phyloP scores from a whole-genome alignment of 192 early-diverging fungal genomes.

The Coemansia sp. region DNA sequence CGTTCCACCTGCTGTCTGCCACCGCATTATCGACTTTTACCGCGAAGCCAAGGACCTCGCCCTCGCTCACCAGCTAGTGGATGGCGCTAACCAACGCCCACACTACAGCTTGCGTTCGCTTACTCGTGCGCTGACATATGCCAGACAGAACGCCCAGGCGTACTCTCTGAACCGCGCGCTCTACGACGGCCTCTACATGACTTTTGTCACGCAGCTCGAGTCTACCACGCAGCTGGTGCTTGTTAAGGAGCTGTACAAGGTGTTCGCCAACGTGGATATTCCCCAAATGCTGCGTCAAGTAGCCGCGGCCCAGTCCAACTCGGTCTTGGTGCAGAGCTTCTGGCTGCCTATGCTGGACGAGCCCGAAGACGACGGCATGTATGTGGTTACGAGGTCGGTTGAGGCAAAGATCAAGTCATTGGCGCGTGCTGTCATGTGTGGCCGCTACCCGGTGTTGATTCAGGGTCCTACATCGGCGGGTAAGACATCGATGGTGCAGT shows the following conservation, averaged over 20 bases:
- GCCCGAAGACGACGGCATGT: slow-evolving; percentile 47
- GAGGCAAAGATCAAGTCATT: slow-evolving; percentile 81
- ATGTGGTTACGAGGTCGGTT: slow-evolving; percentile 89
- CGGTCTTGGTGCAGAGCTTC: slow-evolving; percentile 82
- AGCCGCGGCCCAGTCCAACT: slow-evolving; percentile 25
- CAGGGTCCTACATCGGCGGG: slow-evolving; percentile 98
- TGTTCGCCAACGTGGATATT: slow-evolving; percentile 31
- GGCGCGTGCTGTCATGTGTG: slow-evolving; percentile 87
- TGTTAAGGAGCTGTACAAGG: slow-evolving; percentile 24
- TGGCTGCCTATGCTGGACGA: slow-evolving; percentile 67
- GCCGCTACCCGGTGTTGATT: slow-evolving; percentile 91
- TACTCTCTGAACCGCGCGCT: slow-evolving; percentile 84
- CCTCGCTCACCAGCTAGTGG: slow-evolving; percentile 70
- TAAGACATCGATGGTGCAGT: slow-evolving; percentile 98
- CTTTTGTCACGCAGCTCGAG: slow-evolving; percentile 87
- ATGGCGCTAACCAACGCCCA: slow-evolving; percentile 84
- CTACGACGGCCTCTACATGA: slow-evolving; percentile 94
- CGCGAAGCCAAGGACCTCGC: slow-evolving; percentile 69
- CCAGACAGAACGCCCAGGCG: slow-evolving; percentile 61
- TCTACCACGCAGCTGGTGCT: slow-evolving; percentile 61
- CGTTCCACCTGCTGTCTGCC: slow-evolving; percentile 37
- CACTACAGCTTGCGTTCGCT: slow-evolving; percentile 94
- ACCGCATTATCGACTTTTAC: slow-evolving; percentile 81
- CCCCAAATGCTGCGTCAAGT: slow-evolving; percentile 29
- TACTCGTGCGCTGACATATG: slow-evolving; percentile 83